Evolutionary conservation across 306 rosid genomes (phyloP).

Genomic region (Dryas octopetala): DNA sequence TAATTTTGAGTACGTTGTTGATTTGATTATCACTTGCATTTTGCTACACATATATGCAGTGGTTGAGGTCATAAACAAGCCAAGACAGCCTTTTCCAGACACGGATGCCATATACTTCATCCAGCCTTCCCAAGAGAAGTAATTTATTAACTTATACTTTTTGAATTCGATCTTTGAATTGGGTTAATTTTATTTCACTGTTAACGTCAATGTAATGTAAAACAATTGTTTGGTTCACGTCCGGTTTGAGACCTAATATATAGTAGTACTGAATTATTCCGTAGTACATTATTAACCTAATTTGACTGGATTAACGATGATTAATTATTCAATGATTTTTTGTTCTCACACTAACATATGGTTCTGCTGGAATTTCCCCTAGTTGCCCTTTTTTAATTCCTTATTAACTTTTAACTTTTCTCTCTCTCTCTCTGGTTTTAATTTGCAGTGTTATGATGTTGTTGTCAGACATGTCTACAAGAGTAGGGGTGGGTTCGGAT

Average conservation of each 20-base stretch:
- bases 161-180: not conserved
- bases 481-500: too few relatives aligned
- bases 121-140: slow-evolving; percentile 93
- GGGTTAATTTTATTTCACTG: too few relatives aligned
- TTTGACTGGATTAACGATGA: slow-evolving; percentile 1
- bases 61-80: slow-evolving; percentile 93
- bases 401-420: not conserved
- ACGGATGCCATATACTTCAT: slow-evolving; percentile 97
- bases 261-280: not conserved
- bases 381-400: not conserved
- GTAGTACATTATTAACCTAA: slow-evolving; percentile 5
- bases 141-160: slow-evolving; percentile 27
- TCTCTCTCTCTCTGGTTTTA: slow-evolving; percentile 30
- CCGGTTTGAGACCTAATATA: not conserved
- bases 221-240: not conserved
- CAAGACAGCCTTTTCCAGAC: slow-evolving; percentile 90
- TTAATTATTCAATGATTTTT: too few relatives aligned
- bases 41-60: slow-evolving; percentile 45
- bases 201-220: too few relatives aligned
- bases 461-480: slow-evolving; percentile 84
- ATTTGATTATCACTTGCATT: slow-evolving; percentile 5
- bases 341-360: not conserved
- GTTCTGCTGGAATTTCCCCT: too few relatives aligned
- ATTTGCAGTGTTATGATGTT: slow-evolving; percentile 78
- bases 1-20: not conserved